phyloP scores from a whole-genome alignment of 2,329 filamentous ascomycete species.

The Parasarocladium wereldwijsianum region DNA sequence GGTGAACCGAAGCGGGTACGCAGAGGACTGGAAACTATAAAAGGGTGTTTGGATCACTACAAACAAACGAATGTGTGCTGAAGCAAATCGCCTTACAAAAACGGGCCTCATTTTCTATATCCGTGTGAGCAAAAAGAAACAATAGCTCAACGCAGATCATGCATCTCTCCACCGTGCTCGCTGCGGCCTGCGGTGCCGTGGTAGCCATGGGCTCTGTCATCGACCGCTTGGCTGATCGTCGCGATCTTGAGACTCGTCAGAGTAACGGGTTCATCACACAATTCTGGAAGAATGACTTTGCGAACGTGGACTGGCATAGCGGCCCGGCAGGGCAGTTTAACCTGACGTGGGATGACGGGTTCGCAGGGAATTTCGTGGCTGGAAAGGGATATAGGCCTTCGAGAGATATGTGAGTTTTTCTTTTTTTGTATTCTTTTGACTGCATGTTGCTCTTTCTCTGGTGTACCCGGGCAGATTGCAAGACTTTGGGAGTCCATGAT shows the following conservation, averaged over 20 bases:
- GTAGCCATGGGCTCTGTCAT: not conserved
- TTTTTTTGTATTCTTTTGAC: too few species aligned
- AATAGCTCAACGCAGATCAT: too few species aligned
- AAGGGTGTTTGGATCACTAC: too few species aligned
- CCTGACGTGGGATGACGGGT: conserved; percentile 4
- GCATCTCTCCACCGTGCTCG: conserved; percentile 1
- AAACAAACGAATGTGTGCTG: too few species aligned
- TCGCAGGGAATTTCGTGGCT: conserved; percentile 3
- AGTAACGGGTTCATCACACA: conserved; percentile 2
- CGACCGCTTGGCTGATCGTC: not conserved
- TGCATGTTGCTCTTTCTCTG: too few species aligned
- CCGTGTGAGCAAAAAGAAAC: too few species aligned
- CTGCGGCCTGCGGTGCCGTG: not conserved
- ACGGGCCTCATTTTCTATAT: too few species aligned
- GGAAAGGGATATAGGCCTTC: conserved; percentile 3
- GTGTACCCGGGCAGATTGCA: too few species aligned
- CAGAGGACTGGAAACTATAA: too few species aligned
- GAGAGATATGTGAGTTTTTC: conserved; percentile 3
- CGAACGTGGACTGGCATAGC: conserved; percentile 1
- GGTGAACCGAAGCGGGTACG: too few species aligned
- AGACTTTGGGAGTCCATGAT: too few species aligned
- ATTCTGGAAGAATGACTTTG: conserved; percentile 4
- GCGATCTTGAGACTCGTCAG: conserved; percentile 1
- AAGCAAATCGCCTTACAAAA: too few species aligned
- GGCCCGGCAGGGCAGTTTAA: conserved; percentile 3